Evolutionary conservation across 208 protist species (phyloP), one percentile per base, ranked within the genome.

Genomic region (Endotrypanum monterogeii): DNA sequence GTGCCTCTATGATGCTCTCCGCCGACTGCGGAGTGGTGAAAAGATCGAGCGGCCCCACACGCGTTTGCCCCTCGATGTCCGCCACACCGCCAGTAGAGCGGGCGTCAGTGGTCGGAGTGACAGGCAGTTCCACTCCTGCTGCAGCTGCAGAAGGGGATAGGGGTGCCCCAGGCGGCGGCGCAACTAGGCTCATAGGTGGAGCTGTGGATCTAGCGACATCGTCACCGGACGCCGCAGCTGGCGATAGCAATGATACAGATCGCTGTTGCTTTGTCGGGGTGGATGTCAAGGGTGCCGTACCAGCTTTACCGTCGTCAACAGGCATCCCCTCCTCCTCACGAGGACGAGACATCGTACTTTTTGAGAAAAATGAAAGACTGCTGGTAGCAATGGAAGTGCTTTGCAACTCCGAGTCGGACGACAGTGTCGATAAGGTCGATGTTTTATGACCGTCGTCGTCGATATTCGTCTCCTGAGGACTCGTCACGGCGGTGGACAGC

Each of bases 381-480:
- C 76, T 80, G 76, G 63, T 76, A 54, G 76, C 70, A 50, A 80
- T 76, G 46, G 76, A 75, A 20, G 60, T 71, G 70, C 62, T 71
- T 1, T 44, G 61, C 9, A 37, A 48, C 9, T 35, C 32, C 11
- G 66, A 68, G 7, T 30, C 35, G 2, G 55, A 18, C 37, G 55
- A 30, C 37, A 44, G 14, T 30, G 54, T 28, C 6, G 55, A 16
- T 54, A 20, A 68, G 63, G 12, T 28, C 12, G 18, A 14, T 35
- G 23, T 35, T 25, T 12, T 68, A 12, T 68, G 14, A 32, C 44
- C 44, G 28, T 68, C 12, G 1, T 54, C 44, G 25, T 46, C n/a
- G 25, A n/a, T 44, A 54, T 28, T 65, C n/a, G 63, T 20, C 28
- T 3, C 18, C 32, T 12, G 44, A 28, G 28, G n/a, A 5, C 23